phyloP scores from a whole-genome alignment of 2,329 filamentous ascomycete genomes.

The Scopulariopsis brevicaulis region DNA sequence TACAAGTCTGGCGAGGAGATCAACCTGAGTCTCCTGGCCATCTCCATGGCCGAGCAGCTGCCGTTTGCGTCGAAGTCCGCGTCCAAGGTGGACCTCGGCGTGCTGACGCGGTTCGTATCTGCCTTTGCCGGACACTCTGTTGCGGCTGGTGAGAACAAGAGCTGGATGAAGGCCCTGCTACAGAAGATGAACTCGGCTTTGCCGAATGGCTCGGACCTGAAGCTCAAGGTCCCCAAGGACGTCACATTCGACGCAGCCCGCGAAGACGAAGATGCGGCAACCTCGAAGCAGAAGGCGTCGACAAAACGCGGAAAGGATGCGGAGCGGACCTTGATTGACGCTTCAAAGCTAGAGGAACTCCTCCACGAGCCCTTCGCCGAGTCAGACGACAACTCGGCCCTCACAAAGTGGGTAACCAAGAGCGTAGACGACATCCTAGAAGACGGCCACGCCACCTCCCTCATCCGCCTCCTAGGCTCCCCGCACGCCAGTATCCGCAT shows the following conservation, averaged over 20 bases:
- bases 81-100: constrained; percentile 26
- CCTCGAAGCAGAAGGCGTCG: not conserved
- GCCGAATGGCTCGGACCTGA: constrained; percentile 5
- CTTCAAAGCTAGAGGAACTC: constrained; percentile 35
- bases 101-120: constrained; percentile 47
- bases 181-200: constrained; percentile 19
- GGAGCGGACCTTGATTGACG: constrained; percentile 14
- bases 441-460: constrained; percentile 57
- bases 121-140: constrained; percentile 43
- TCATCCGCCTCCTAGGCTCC: constrained; percentile 69
- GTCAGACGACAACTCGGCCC: constrained; percentile 37
- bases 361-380: constrained; percentile 35
- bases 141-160: constrained; percentile 31
- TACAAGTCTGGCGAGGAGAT: constrained; percentile 11
- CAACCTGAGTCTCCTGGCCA: constrained; percentile 48
- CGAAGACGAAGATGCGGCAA: not conserved
- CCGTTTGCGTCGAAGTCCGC: constrained; percentile 50
- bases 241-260: not conserved
- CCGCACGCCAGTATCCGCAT: constrained; percentile 63
- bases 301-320: not conserved
- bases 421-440: constrained; percentile 69
- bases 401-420: constrained; percentile 61
- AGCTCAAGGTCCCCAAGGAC: not conserved
- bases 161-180: constrained; percentile 16
- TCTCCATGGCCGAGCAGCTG: constrained; percentile 68